Evolutionary conservation across 2,329 filamentous ascomycete genomes (phyloP).

Genomic region (Elsinoe australis): DNA sequence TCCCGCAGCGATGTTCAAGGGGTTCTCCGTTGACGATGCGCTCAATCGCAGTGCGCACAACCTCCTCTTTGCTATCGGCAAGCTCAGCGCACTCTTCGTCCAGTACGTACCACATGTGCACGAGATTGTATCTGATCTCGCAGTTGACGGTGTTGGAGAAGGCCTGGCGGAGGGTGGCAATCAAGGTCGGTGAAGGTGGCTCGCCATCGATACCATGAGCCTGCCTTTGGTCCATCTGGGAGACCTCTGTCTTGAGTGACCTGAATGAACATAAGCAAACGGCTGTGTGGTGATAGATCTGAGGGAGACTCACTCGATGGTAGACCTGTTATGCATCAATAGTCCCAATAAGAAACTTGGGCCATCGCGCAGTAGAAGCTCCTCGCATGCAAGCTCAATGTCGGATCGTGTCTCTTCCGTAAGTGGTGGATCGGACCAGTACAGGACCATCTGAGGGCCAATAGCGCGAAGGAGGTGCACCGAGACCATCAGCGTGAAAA

Average conservation of each 20-base stretch:
- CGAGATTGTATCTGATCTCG: constrained; percentile 22
- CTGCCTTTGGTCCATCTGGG: constrained; percentile 25
- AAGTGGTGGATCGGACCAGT: constrained; percentile 10
- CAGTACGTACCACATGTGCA: constrained; percentile 29
- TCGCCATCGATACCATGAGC: constrained; percentile 21
- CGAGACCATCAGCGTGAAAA: constrained; percentile 28
- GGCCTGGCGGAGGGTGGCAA: constrained; percentile 25
- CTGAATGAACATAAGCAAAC: constrained; percentile 19
- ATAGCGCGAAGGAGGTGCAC: constrained; percentile 29
- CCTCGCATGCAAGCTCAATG: constrained; percentile 30
- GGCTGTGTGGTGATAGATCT: background rate
- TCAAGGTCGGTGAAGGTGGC: constrained; percentile 25
- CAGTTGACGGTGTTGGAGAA: constrained; percentile 24
- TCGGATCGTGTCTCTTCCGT: constrained; percentile 23
- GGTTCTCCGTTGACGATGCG: constrained; percentile 16
- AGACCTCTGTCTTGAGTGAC: constrained; percentile 24
- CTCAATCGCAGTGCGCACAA: constrained; percentile 6
- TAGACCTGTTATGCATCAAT: constrained; percentile 20
- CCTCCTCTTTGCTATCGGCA: constrained; percentile 8
- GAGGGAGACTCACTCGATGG: constrained; percentile 24
- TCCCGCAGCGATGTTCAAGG: constrained; percentile 11
- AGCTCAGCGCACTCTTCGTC: constrained; percentile 19
- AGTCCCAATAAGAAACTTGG: constrained; percentile 27
- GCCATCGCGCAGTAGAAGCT: constrained; percentile 28
- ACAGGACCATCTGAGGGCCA: constrained; percentile 25